phyloP scores from a whole-genome alignment of 176 grass and related monocot genomes.

The Phoenix roebelenii region DNA sequence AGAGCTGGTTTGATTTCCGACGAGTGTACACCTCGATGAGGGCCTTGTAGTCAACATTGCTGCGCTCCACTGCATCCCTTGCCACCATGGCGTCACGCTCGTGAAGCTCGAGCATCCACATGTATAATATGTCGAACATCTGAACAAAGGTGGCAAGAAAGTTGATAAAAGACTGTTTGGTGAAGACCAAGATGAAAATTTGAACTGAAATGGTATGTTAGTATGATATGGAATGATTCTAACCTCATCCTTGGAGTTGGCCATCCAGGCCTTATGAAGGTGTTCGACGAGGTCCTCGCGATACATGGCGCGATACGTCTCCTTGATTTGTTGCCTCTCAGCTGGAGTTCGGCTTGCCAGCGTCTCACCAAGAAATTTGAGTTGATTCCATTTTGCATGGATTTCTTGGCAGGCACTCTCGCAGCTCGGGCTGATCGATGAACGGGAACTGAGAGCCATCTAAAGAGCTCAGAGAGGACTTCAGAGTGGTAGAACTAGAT shows the following conservation, averaged over 20 bases:
- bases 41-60: slow-evolving; percentile 29
- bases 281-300: slow-evolving; percentile 45
- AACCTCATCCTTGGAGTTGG: slow-evolving; percentile 52
- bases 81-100: slow-evolving; percentile 64
- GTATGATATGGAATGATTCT: not conserved
- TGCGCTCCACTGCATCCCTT: slow-evolving; percentile 37
- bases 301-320: slow-evolving; percentile 43
- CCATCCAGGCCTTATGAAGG: slow-evolving; percentile 17
- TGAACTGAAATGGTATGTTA: not conserved
- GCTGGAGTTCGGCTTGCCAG: slow-evolving; percentile 36
- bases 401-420: slow-evolving; percentile 64
- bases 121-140: slow-evolving; percentile 55
- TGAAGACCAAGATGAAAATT: not conserved
- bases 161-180: not conserved
- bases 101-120: slow-evolving; percentile 73
- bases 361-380: slow-evolving; percentile 30
- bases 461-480: not conserved
- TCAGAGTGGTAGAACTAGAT: not conserved
- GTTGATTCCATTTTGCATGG: slow-evolving; percentile 35
- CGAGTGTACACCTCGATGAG: slow-evolving; percentile 82
- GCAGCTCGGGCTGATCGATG: not conserved
- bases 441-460: slow-evolving; percentile 1
- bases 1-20: slow-evolving; percentile 71
- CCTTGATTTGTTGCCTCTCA: slow-evolving; percentile 64
- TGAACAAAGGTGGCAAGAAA: slow-evolving; percentile 15